Evolutionary conservation across 2,329 filamentous ascomycete genomes (phyloP).

Genomic region (Tolypocladium album): DNA sequence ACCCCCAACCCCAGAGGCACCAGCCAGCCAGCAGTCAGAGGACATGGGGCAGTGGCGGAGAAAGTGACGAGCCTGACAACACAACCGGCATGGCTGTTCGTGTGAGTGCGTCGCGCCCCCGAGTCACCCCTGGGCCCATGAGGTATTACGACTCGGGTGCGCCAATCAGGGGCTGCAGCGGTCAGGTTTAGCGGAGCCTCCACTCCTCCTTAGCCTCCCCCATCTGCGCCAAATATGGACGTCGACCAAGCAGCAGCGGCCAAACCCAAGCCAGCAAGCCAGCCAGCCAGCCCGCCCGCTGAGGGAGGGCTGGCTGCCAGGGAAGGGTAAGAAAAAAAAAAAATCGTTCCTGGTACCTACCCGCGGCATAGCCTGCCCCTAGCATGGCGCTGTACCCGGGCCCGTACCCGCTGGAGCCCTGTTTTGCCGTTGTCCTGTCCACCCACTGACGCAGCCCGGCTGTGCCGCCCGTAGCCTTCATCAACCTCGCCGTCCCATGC

Average conservation of each 20-base stretch:
- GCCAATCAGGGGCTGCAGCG: slow-evolving; percentile 1
- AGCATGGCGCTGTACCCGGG: not conserved
- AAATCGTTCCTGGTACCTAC: not conserved
- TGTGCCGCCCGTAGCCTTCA: slow-evolving; percentile 14
- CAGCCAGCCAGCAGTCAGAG: not conserved
- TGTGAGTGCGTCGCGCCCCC: not conserved
- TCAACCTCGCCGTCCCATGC: slow-evolving; percentile 14
- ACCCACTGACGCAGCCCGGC: slow-evolving; percentile 4
- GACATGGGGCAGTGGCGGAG: not conserved
- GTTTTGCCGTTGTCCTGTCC: not conserved
- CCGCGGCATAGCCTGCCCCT: not conserved
- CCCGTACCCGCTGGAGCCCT: not conserved
- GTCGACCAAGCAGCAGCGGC: not conserved
- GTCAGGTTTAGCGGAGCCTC: slow-evolving; percentile 1
- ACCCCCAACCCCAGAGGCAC: not conserved
- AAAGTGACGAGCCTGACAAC: not conserved
- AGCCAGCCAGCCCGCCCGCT: slow-evolving; percentile 4
- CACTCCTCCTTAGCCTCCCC: slow-evolving; percentile 1
- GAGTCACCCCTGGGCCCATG: not conserved
- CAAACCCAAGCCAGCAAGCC: slow-evolving; percentile 10
- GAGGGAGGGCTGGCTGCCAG: not conserved
- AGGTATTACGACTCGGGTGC: not conserved
- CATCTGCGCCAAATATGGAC: slow-evolving; percentile 4
- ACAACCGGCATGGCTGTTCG: not conserved
- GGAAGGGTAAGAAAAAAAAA: not conserved